A percentile compares a stretch with the other conserved stretches of the same genome.
Conservation (phyloP, 148 eudicot species). For the Rheum nobile region DNA sequence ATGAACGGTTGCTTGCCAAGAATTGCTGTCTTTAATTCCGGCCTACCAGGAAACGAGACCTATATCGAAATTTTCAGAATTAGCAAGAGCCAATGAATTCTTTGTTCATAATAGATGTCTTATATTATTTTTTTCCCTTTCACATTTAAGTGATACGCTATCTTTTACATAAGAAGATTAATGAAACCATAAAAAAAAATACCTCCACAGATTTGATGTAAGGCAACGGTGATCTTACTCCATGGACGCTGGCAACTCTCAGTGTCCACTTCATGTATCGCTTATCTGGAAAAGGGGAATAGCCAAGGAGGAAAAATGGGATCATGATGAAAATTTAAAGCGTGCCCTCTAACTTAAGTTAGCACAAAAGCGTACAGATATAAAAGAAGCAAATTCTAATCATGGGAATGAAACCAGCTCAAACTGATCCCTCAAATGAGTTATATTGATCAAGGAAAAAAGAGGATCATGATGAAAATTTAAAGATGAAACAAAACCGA, state of each 20-base stretch:
- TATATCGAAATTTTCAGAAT: slow-evolving; percentile 9
- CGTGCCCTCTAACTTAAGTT: neutral
- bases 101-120: neutral
- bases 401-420: neutral
- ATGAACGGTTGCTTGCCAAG: slow-evolving; percentile 30
- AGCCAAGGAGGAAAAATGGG: too few relatives aligned
- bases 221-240: slow-evolving; percentile 35
- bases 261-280: slow-evolving; percentile 36
- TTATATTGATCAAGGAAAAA: too few relatives aligned
- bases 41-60: slow-evolving; percentile 50
- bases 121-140: neutral
- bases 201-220: slow-evolving; percentile 40
- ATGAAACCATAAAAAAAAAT: neutral
- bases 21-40: slow-evolving; percentile 31
- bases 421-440: too few relatives aligned
- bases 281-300: slow-evolving; percentile 24
- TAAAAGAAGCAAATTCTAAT: neutral
- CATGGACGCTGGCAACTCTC: slow-evolving; percentile 34
- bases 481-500: neutral
- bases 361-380: neutral
- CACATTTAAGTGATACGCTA: neutral
- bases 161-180: neutral
- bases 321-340: too few relatives aligned
- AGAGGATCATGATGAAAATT: too few relatives aligned
- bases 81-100: neutral